Percentiles rank a stretch among this genome's conserved stretches.
phyloP scores from a whole-genome alignment of 2,329 filamentous ascomycete species.

The Ophidiomyces ophidiicola region DNA sequence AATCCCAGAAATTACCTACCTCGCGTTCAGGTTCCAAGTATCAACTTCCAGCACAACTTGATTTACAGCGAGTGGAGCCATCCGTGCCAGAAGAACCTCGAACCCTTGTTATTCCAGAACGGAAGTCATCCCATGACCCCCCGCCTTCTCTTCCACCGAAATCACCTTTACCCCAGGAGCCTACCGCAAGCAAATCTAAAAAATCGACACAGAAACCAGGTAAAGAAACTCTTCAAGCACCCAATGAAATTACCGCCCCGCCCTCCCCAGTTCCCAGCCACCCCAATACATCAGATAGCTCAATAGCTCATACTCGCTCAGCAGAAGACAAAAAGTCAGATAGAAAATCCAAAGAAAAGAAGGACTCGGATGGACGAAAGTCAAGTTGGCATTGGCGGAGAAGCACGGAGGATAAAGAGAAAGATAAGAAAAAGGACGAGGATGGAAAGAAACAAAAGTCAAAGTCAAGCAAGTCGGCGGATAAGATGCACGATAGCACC shows the following conservation, averaged over 20 bases:
- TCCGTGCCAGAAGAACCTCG: slow-evolving; percentile 38
- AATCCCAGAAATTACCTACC: background rate
- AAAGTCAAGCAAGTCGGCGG: slow-evolving; percentile 43
- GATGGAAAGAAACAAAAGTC: slow-evolving; percentile 56
- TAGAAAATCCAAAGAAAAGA: slow-evolving; percentile 53
- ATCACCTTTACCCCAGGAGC: slow-evolving; percentile 19
- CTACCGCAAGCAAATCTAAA: slow-evolving; percentile 23
- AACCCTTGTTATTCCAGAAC: slow-evolving; percentile 36
- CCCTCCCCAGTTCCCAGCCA: slow-evolving; percentile 60
- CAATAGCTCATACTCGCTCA: slow-evolving; percentile 71
- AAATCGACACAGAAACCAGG: slow-evolving; percentile 23
- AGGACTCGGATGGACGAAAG: slow-evolving; percentile 61
- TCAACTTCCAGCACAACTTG: background rate
- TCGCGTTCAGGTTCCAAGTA: slow-evolving; percentile 4
- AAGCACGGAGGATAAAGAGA: slow-evolving; percentile 56
- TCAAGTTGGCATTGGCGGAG: slow-evolving; percentile 72
- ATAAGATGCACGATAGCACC: slow-evolving; percentile 57
- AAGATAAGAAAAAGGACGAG: slow-evolving; percentile 39
- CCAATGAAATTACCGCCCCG: slow-evolving; percentile 53
- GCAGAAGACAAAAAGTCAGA: slow-evolving; percentile 62
- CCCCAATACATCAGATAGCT: slow-evolving; percentile 58
- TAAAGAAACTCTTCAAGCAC: slow-evolving; percentile 36
- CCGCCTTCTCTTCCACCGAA: slow-evolving; percentile 39
- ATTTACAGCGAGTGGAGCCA: slow-evolving; percentile 39
- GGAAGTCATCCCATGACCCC: slow-evolving; percentile 39